Evolutionary conservation across 805 yeast species (phyloP).

Genomic region (Yarrowia hollandica): DNA sequence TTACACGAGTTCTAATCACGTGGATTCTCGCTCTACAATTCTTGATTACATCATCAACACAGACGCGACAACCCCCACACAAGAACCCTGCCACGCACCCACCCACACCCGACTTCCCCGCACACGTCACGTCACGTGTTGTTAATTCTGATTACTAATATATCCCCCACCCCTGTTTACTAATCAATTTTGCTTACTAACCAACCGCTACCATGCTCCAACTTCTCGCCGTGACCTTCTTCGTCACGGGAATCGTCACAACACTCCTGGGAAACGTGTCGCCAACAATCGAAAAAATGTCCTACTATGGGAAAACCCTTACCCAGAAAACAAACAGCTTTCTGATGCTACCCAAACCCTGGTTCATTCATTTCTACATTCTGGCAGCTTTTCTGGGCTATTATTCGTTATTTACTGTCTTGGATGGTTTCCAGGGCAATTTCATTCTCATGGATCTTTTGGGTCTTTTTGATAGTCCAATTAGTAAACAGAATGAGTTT

Average conservation of each 20-base stretch:
- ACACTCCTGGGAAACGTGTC: slow-evolving; percentile 7
- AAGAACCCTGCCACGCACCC: too few relatives aligned
- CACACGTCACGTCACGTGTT: too few relatives aligned
- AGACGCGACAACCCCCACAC: too few relatives aligned
- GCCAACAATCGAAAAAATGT: background rate
- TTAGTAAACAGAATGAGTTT: background rate
- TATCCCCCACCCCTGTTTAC: background rate
- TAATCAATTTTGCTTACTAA: background rate
- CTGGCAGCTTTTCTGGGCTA: slow-evolving; percentile 14
- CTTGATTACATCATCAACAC: too few relatives aligned
- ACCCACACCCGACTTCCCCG: too few relatives aligned
- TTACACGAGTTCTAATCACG: background rate
- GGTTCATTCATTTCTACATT: slow-evolving; percentile 24
- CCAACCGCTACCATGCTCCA: background rate
- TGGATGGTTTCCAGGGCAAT: background rate
- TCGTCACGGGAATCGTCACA: background rate
- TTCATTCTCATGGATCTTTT: background rate
- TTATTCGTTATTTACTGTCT: background rate
- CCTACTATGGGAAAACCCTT: slow-evolving; percentile 14
- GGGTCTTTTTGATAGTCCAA: background rate
- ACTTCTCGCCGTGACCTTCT: background rate
- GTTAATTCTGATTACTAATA: too few relatives aligned
- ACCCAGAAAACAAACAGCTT: background rate
- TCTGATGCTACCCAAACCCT: background rate
- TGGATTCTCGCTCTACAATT: too few relatives aligned